Percentiles rank a stretch among this genome's conserved stretches.
Conservation (phyloP, 768 basidiomycete genomes). For the Chalciporus sphaerocephalus region DNA sequence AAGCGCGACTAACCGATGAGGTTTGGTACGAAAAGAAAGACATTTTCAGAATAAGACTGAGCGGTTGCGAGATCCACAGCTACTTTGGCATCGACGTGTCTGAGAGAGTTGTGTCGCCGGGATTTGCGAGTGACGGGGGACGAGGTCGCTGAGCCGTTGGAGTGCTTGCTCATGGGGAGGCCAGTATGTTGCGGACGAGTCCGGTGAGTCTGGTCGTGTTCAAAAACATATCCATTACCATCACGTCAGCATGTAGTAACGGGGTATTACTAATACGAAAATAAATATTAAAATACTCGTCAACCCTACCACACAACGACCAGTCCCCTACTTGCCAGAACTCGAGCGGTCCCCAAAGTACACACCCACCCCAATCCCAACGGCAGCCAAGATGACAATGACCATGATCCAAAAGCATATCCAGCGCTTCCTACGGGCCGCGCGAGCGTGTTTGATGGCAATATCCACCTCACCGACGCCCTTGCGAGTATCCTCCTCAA, state of each 20-base stretch:
- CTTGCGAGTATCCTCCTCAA: constrained; percentile 63
- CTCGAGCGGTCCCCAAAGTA: constrained; percentile 20
- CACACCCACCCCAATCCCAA: constrained; percentile 29
- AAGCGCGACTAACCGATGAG: constrained; percentile 67
- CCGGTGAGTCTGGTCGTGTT: neutral
- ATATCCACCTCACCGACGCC: constrained; percentile 60
- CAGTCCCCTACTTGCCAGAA: constrained; percentile 1
- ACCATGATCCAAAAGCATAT: constrained; percentile 72
- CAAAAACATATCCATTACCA: constrained; percentile 12
- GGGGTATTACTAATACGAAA: constrained; percentile 2
- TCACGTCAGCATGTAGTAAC: constrained; percentile 18
- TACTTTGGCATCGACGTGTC: constrained; percentile 76
- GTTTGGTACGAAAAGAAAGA: constrained; percentile 96
- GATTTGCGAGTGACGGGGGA: constrained; percentile 23
- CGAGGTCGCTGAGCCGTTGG: constrained; percentile 30
- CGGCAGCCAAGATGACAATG: constrained; percentile 50
- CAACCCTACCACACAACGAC: neutral
- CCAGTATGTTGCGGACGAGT: neutral
- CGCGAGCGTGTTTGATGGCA: constrained; percentile 64
- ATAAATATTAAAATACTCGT: neutral
- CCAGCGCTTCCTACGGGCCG: constrained; percentile 79
- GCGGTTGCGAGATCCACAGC: constrained; percentile 85
- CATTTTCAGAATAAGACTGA: constrained; percentile 88
- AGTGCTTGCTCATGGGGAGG: constrained; percentile 21
- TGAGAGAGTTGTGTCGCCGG: constrained; percentile 53